Evolutionary conservation across 1,284 basidiomycete species (phyloP), one percentile per base, ranked within the genome.

Genomic region (Uromyces viciae-fabae): DNA sequence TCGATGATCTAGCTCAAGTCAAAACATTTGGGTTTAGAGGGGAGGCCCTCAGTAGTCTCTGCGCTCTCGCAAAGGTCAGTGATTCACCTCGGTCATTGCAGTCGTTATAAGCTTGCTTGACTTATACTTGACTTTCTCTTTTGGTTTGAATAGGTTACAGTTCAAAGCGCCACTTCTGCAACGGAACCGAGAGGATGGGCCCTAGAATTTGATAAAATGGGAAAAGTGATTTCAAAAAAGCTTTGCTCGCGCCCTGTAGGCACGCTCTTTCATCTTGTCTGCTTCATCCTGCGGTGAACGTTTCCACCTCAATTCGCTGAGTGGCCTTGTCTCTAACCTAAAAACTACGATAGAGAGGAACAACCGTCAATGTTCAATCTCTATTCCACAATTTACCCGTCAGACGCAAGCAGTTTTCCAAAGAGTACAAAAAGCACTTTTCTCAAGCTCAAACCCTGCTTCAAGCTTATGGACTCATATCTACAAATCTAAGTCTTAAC

Each of bases 21-120:
- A 87, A 88, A 1, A 95, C 95, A 0, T 98, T 98, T 86, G 97
- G 97, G 0, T 99, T 99, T 84, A 90, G 96, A 42, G 97, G 97
- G 22, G 97, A 99, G 86, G 97, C 97, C 0, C 88, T 99, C 0
- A 94, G 94, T 0, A 94, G 95, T 0, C 88, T 99, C 0, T 99
- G 95, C 84, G 93, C 94, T 0, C 87, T 98, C 0, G 90, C 91
- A 74, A 91, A 93, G 54, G 79, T 80, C 36, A 38, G 60, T 36
- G 14, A n/a, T 19, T 54, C 42, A 52, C 31, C 46, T 49, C 0
- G 33, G 4, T 17, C 36, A 2, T 42, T 49, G 14, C 54, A 46
- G 31, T 56, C 56, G 15, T 54, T 43, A 11, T 1, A 56, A 66
- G 19, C 64, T 42, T 46, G 25, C 7, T 58, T 49, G 15, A 36